Percentiles rank a stretch among this genome's conserved stretches.
phyloP scores from a whole-genome alignment of 2,329 filamentous ascomycete genomes.

The Purpureocillium lavendulum region DNA sequence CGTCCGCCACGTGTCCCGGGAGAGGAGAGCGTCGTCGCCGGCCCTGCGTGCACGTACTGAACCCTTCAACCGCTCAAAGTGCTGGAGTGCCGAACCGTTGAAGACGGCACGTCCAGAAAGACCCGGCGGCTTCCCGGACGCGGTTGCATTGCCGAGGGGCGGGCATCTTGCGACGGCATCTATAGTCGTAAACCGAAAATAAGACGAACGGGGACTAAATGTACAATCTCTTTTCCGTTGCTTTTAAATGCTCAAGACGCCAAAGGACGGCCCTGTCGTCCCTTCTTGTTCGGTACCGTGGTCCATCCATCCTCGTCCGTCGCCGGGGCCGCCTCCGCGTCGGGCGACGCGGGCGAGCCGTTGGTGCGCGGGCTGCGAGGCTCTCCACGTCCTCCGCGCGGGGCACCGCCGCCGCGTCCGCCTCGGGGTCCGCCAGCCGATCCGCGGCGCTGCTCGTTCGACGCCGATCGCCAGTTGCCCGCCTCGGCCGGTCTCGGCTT shows the following conservation, averaged over 20 bases:
- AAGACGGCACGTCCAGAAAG: not conserved
- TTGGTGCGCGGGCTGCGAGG: conserved; percentile 40
- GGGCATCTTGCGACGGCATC: conserved; percentile 21
- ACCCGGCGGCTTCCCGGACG: too few relatives aligned
- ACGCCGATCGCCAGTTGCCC: conserved; percentile 51
- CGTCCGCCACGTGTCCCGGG: too few relatives aligned
- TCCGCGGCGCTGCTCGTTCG: conserved; percentile 38
- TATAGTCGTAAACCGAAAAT: conserved; percentile 26
- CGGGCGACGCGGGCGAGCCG: conserved; percentile 27
- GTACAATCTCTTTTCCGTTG: conserved; percentile 21
- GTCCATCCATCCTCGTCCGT: conserved; percentile 57
- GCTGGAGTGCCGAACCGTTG: not conserved
- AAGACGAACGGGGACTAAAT: conserved; percentile 23
- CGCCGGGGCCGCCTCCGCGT: conserved; percentile 23
- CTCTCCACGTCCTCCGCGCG: conserved; percentile 34
- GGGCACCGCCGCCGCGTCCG: conserved; percentile 30
- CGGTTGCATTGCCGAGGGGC: too few relatives aligned
- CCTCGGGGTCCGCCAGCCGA: conserved; percentile 33
- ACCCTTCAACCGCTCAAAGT: too few relatives aligned
- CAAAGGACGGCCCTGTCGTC: conserved; percentile 23
- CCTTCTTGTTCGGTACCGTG: conserved; percentile 36
- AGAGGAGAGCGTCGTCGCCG: too few relatives aligned
- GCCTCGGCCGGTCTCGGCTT: conserved; percentile 50
- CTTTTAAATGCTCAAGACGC: conserved; percentile 12
- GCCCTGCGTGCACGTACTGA: too few relatives aligned